phyloP scores from a whole-genome alignment of 2,329 filamentous ascomycete genomes.

The Truncatella angustata region DNA sequence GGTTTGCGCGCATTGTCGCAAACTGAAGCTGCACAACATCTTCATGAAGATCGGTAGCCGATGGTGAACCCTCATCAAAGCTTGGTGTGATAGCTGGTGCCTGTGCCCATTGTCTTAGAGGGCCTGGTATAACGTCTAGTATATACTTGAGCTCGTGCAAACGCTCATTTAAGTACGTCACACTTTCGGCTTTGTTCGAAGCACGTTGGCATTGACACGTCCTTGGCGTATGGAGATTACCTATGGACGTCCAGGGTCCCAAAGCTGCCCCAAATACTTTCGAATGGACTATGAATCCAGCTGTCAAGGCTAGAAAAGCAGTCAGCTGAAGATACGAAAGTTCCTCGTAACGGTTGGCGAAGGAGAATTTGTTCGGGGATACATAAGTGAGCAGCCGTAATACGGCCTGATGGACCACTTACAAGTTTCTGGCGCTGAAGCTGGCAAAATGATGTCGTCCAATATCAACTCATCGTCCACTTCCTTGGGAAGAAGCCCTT shows the following conservation, averaged over 20 bases:
- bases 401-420: no score
- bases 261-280: neutral
- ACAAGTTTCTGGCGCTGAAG: neutral
- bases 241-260: neutral
- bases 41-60: neutral
- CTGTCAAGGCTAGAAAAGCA: neutral
- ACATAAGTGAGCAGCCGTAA: no score
- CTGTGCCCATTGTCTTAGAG: conserved; percentile 21
- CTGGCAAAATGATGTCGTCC: neutral
- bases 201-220: neutral
- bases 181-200: neutral
- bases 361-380: no score
- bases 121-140: neutral
- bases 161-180: neutral
- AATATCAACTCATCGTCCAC: conserved; percentile 1
- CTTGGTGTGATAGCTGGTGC: neutral
- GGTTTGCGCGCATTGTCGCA: conserved; percentile 3
- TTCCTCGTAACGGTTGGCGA: no score
- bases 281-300: conserved; percentile 1
- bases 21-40: neutral
- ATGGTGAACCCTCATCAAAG: neutral
- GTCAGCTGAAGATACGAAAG: neutral
- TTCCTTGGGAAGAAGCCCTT: neutral
- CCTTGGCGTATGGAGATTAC: neutral
- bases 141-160: conserved; percentile 1